phyloP scores from a whole-genome alignment of 129 eudicot genomes.

The Flaveria robusta region DNA sequence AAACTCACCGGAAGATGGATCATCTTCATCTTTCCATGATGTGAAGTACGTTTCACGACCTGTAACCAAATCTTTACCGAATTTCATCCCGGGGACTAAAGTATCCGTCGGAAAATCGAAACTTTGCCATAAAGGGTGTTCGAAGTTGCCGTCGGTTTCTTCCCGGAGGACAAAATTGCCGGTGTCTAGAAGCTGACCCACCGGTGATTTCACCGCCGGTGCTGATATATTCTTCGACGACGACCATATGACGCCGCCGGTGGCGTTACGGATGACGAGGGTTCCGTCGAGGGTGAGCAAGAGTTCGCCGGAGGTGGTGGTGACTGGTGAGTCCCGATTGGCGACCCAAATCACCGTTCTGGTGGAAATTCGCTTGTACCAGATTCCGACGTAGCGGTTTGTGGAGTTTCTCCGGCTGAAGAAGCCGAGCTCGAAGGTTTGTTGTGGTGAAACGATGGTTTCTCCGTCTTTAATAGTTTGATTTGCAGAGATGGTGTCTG shows the following conservation, averaged over 20 bases:
- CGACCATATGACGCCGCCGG: constrained; percentile 40
- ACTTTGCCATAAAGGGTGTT: constrained; percentile 57
- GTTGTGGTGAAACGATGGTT: constrained; percentile 38
- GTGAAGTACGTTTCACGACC: constrained; percentile 37
- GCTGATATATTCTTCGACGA: constrained; percentile 26
- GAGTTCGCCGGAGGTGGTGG: constrained; percentile 36
- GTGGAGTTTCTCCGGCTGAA: constrained; percentile 34
- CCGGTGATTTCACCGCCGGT: constrained; percentile 9
- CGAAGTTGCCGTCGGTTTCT: constrained; percentile 6
- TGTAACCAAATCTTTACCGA: constrained; percentile 42
- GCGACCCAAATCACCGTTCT: constrained; percentile 59
- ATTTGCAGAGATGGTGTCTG: constrained; percentile 36
- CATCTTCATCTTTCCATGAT: constrained; percentile 45
- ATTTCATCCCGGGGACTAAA: constrained; percentile 53
- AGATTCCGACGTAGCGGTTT: constrained; percentile 48
- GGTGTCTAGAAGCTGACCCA: constrained; percentile 45
- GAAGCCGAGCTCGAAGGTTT: constrained; percentile 43
- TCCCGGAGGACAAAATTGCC: constrained; percentile 56
- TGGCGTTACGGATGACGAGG: constrained; percentile 30
- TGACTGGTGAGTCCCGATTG: constrained; percentile 44
- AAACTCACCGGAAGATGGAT: constrained; percentile 47
- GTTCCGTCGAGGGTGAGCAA: constrained; percentile 28
- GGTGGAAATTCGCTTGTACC: constrained; percentile 40
- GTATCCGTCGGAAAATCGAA: constrained; percentile 60
- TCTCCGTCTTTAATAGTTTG: constrained; percentile 39